phyloP scores from a whole-genome alignment of 306 rosid genomes.

The Sphenostylis stenocarpa region DNA sequence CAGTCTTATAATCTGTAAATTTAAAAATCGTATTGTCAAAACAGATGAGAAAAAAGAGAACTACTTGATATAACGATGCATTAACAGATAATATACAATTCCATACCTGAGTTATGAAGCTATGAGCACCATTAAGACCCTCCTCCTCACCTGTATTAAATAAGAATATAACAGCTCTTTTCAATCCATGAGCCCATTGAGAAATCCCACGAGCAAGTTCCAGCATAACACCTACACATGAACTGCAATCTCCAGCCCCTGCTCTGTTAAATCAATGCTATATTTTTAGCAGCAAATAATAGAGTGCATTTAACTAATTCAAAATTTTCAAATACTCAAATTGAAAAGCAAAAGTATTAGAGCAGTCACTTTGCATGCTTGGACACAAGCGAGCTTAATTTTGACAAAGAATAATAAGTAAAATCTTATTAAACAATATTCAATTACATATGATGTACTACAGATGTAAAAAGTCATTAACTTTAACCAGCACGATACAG shows the following conservation, averaged over 20 bases:
- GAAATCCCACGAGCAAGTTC: conserved; percentile 98
- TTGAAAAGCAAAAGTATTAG: neutral
- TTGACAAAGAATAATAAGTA: neutral
- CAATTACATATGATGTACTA: neutral
- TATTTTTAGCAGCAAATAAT: conserved; percentile 25
- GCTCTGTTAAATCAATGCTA: conserved; percentile 57
- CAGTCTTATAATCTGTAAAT: conserved; percentile 2
- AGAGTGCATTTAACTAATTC: neutral
- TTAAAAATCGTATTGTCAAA: neutral
- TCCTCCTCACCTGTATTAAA: conserved; percentile 98
- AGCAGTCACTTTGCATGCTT: conserved; percentile 5
- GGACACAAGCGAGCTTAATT: neutral
- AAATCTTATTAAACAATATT: neutral
- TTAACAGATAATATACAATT: conserved; percentile 34
- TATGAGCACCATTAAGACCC: conserved; percentile 95
- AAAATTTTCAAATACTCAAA: neutral
- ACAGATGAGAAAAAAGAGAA: conserved; percentile 8
- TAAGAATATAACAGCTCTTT: conserved; percentile 77
- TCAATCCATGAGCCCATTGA: conserved; percentile 96
- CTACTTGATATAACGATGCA: conserved; percentile 10
- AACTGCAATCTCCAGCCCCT: conserved; percentile 99
- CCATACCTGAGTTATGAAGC: conserved; percentile 92
- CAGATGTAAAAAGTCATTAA: neutral
- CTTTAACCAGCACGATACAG: neutral
- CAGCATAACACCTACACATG: conserved; percentile 89